Evolutionary conservation across 148 eudicot genomes (phyloP).

Genomic region (Vaccinium darrowii): DNA sequence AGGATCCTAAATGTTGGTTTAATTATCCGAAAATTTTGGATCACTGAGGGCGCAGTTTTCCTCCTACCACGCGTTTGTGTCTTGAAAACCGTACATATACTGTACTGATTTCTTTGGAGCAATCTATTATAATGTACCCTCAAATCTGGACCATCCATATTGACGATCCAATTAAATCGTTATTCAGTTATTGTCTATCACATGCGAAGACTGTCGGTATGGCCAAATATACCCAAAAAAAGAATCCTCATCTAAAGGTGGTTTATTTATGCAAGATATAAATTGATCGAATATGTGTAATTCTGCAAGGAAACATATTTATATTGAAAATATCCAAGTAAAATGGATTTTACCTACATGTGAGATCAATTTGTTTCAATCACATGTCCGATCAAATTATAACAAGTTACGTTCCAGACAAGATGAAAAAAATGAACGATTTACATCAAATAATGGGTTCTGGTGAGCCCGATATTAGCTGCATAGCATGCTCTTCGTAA

Average conservation of each 20-base stretch:
- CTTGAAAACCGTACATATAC: not conserved
- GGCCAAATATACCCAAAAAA: too few relatives aligned
- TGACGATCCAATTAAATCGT: constrained; percentile 13
- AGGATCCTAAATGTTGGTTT: not conserved
- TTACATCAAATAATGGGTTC: too few relatives aligned
- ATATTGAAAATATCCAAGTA: too few relatives aligned
- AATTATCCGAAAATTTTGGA: not conserved
- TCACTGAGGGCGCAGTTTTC: not conserved
- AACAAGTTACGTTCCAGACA: too few relatives aligned
- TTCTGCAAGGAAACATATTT: not conserved
- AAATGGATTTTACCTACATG: too few relatives aligned
- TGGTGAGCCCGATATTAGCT: too few relatives aligned
- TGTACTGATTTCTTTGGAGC: not conserved
- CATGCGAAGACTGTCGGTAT: constrained; percentile 22
- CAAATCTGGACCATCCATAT: constrained; percentile 28
- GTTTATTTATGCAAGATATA: not conserved
- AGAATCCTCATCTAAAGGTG: too few relatives aligned
- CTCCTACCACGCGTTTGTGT: constrained; percentile 1
- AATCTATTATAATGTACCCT: not conserved
- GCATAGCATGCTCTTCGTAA: too few relatives aligned
- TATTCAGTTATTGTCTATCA: constrained; percentile 16
- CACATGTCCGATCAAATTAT: too few relatives aligned
- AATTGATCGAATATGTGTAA: not conserved
- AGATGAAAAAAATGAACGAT: too few relatives aligned
- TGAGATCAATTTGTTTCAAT: too few relatives aligned